Evolutionary conservation across 2,329 filamentous ascomycete genomes (phyloP), one percentile per base, ranked within the genome.

Genomic region (Pleoardoris graminearum): DNA sequence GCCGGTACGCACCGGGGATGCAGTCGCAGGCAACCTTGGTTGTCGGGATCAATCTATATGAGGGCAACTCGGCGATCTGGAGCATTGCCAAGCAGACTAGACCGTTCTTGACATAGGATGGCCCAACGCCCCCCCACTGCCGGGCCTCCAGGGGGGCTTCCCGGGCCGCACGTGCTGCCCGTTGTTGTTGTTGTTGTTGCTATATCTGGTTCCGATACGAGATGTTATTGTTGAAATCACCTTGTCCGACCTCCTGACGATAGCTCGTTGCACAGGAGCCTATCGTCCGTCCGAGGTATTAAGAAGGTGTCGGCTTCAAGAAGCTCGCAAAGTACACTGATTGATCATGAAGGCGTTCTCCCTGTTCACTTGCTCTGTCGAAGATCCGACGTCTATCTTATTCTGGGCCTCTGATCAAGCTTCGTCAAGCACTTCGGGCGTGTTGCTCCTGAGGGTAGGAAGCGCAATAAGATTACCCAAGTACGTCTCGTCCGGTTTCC

Each of bases 191-290:
- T 48, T 51, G 54, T 33, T 59, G 56, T 43, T 61, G 29, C 62
- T 67, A 68, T 65, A 67, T 60, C 58, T 58, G 57, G 59, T 43
- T 14, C 3, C 53, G 48, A 63, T 61, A 67, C 64, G 59, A 63
- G 53, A 46, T 50, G 30, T 52, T 52, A 23, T 57, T 43, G 48
- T 50, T 50, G 53, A 54, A 51, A 37, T 38, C 43, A 58, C 29
- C 53, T 69, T 69, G 68, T 54, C 63, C 30, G 60, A 67, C 22
- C 56, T 68, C 62, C 55, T 14, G 25, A 54, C 42, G 60, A 66
- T 50, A 54, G 58, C 41, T 36, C 53, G 22, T 46, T 71, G 48
- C 63, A 70, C 37, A 37, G 63, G 39, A 67, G 50, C 60, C 66
- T 71, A 50, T 69, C 68, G 51, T 33, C 50, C 8, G 65, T 64